Conservation (phyloP, 139 green algal species). For the Chlamydomonas asymmetrica region DNA sequence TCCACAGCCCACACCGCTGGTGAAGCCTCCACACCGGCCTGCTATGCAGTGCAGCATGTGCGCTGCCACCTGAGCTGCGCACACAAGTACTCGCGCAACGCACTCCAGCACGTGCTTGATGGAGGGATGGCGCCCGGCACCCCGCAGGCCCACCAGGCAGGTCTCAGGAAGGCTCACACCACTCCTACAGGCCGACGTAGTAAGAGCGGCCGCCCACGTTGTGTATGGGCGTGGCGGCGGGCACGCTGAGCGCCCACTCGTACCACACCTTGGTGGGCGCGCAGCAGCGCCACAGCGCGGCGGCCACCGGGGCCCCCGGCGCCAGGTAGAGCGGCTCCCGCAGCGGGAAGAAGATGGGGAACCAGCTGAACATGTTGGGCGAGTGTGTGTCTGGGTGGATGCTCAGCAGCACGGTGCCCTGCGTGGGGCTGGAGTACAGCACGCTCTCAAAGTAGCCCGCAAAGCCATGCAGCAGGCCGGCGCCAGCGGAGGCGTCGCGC, state of each 20-base stretch:
- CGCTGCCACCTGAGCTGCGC: no score
- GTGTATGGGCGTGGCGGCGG: conserved; percentile 62
- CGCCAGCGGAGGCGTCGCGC: conserved; percentile 34
- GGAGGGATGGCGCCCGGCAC: no score
- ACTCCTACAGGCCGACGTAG: conserved; percentile 73
- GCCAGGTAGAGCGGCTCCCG: conserved; percentile 69
- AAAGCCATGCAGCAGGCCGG: conserved; percentile 84
- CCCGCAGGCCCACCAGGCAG: no score
- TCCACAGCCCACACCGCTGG: no score
- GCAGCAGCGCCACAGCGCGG: conserved; percentile 87
- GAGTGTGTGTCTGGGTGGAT: conserved; percentile 79
- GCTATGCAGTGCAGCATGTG: no score
- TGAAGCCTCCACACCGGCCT: no score
- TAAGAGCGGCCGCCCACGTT: conserved; percentile 82
- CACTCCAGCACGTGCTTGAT: background rate
- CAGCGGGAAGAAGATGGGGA: conserved; percentile 98
- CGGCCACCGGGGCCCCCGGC: conserved; percentile 57
- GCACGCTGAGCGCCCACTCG: conserved; percentile 77
- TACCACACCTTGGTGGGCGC: conserved; percentile 90
- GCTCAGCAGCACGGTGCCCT: conserved; percentile 79
- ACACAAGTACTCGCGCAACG: no score
- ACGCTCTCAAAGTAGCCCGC: conserved; percentile 95
- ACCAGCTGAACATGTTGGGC: conserved; percentile 88
- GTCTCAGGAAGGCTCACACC: background rate
- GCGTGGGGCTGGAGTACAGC: conserved; percentile 91